Conservation (phyloP, 2,329 filamentous ascomycete genomes). For the Falciphora oryzae region DNA sequence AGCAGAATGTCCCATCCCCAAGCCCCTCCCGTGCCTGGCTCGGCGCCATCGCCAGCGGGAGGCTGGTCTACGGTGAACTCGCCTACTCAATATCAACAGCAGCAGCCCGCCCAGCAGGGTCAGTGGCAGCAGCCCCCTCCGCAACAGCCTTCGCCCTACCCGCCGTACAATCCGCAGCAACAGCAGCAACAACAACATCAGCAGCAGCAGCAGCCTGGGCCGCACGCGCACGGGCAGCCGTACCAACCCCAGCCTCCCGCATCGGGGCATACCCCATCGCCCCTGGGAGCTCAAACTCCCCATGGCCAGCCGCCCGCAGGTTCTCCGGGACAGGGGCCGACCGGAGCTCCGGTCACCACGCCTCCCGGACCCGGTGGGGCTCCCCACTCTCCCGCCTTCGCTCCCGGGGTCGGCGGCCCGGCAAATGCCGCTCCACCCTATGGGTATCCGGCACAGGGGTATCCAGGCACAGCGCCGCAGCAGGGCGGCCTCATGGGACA, state of each 20-base stretch:
- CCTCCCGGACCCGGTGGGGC: not conserved
- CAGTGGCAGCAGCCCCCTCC: not conserved
- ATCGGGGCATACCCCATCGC: not conserved
- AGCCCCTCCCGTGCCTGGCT: not conserved
- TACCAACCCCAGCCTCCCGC: not conserved
- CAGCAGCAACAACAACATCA: not conserved
- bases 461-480: not conserved
- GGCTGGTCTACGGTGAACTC: not conserved
- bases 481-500: not conserved
- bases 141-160: not conserved
- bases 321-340: not conserved
- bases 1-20: not conserved
- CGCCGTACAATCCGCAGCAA: not conserved
- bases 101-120: not conserved
- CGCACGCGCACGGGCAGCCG: not conserved
- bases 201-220: not conserved
- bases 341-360: not conserved
- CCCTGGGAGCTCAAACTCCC: not conserved
- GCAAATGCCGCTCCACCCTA: not conserved
- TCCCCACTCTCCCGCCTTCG: not conserved
- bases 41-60: no score
- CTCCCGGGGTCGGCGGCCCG: not conserved
- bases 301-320: not conserved
- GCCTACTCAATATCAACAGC: not conserved
- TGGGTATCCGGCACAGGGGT: not conserved